Base-by-base conservation (phyloP, 2,329 filamentous ascomycete species). In the Fusarium sp. region DNA sequence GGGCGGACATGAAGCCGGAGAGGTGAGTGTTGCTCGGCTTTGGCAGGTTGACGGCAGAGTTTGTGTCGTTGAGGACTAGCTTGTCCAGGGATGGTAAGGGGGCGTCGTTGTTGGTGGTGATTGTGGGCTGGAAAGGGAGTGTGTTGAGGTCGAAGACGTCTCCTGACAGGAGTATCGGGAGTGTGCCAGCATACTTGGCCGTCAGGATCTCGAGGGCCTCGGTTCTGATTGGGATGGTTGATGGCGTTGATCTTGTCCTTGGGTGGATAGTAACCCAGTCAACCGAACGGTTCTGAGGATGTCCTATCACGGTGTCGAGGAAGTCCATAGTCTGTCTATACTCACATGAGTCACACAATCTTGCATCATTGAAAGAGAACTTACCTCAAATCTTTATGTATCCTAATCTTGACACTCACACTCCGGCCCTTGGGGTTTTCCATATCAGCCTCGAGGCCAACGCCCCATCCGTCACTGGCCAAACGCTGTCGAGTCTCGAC, bases 241-340 rank as follows among this genome's bases (percentile, higher is more conserved):
- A 92, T 2, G 90, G 88, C 16, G 91, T 93, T 69, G 83, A 84
- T 40, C 89, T 85, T 54, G 88, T 89, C n/a, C 92, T 87, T 4
- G 91, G 91, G 80, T 93, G 92, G 64, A 93, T 90, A 40, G 92
- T 93, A 64, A 93, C 84, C 84, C 90, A 93, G 84, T 93, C 91
- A 61, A 92, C 87, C 34, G 88, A 85, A 11, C 87, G 83, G 70
- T 85, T 79, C 35, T 85, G 82, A 6, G 84, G 80, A 67, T 89
- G 87, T 2, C 86, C 87, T 56, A 93, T 84, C 10, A 93, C 89
- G 0, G 88, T 89, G 64, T 87, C 86, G 62, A 94, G 85, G 77
- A 92, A 93, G 76, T 90, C 88, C 64, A 92, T 85, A 6, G 89
- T 90, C 80, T 83, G 85, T 56, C 86, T 87, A 27, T 61, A 6